These are phyloP conservation scores for Xylariaceae sp. DNA, from an alignment of 2,329 filamentous ascomycete genomes.

Conservation along the genomic window DNA sequence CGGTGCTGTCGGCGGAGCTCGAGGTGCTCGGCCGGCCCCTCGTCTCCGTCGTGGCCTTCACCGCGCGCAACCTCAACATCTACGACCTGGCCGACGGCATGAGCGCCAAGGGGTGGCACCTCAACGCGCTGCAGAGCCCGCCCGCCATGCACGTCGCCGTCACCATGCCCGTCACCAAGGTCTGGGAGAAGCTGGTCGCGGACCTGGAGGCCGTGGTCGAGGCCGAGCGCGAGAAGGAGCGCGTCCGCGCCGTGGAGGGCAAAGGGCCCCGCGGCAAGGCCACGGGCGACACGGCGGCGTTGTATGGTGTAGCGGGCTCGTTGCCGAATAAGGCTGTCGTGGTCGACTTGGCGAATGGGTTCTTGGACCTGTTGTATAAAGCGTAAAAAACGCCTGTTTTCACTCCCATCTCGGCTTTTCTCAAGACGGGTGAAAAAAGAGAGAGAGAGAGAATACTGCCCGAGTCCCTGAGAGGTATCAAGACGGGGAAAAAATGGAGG, in stretches of 20 bases:
- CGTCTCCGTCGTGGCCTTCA: constrained; percentile 87
- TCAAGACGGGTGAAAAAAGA: no score
- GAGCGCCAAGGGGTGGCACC: constrained; percentile 82
- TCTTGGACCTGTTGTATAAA: constrained; percentile 91
- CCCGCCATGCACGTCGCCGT: constrained; percentile 93
- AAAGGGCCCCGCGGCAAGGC: constrained; percentile 62
- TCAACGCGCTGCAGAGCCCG: constrained; percentile 89
- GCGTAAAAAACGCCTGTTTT: no score
- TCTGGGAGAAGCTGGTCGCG: constrained; percentile 70
- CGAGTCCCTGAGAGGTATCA: no score
- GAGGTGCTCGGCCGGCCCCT: constrained; percentile 79
- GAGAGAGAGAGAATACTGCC: no score
- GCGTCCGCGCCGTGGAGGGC: constrained; percentile 65
- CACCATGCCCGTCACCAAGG: constrained; percentile 78
- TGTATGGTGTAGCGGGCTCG: constrained; percentile 94
- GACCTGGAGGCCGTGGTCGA: constrained; percentile 67
- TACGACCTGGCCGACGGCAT: constrained; percentile 90
- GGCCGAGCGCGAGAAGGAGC: constrained; percentile 76
- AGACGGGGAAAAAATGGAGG: no score
- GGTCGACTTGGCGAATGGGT: constrained; percentile 82
- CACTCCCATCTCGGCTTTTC: no score
- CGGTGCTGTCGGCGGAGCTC: constrained; percentile 66
- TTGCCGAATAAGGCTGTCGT: constrained; percentile 95
- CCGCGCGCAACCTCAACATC: constrained; percentile 76
- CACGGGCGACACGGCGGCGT: constrained; percentile 74